A percentile compares a stretch with the other conserved stretches of the same genome.
phyloP scores from a whole-genome alignment of 2,329 filamentous ascomycete genomes.

The Trichoderma polysporum region DNA sequence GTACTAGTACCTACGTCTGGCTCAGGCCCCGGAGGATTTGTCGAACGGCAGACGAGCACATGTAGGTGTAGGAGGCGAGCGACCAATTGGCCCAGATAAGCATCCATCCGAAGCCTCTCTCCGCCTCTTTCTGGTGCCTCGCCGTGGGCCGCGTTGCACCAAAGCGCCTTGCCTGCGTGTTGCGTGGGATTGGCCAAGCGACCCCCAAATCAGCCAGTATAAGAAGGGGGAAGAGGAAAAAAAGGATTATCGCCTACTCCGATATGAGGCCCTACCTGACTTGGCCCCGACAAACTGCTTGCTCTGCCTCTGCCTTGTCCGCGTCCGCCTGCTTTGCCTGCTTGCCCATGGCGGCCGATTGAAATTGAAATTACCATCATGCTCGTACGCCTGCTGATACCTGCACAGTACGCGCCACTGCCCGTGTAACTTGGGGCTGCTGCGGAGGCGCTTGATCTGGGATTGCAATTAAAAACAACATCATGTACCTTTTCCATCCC shows the following conservation, averaged over 20 bases:
- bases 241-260: constrained; percentile 4
- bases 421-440: constrained; percentile 6
- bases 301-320: background rate
- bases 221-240: background rate
- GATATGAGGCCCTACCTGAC: background rate
- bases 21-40: background rate
- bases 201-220: background rate
- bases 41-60: background rate
- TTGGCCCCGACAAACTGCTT: background rate
- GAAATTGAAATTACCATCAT: constrained; percentile 12
- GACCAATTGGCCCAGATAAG: background rate
- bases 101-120: background rate
- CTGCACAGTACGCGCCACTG: constrained; percentile 14
- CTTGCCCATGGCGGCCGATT: background rate
- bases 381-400: constrained; percentile 2
- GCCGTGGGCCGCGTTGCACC: background rate
- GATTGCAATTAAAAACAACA: constrained; percentile 17
- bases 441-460: constrained; percentile 12
- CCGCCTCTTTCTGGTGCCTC: background rate
- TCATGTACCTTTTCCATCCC: constrained; percentile 7
- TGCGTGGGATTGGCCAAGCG: background rate
- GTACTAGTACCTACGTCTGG: background rate
- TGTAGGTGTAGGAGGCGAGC: background rate
- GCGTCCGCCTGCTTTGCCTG: background rate
- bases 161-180: background rate